These are phyloP conservation scores for Neopestalotiopsis clavispora DNA, from an alignment of 2,329 filamentous ascomycete species.

Conservation along the genomic window DNA sequence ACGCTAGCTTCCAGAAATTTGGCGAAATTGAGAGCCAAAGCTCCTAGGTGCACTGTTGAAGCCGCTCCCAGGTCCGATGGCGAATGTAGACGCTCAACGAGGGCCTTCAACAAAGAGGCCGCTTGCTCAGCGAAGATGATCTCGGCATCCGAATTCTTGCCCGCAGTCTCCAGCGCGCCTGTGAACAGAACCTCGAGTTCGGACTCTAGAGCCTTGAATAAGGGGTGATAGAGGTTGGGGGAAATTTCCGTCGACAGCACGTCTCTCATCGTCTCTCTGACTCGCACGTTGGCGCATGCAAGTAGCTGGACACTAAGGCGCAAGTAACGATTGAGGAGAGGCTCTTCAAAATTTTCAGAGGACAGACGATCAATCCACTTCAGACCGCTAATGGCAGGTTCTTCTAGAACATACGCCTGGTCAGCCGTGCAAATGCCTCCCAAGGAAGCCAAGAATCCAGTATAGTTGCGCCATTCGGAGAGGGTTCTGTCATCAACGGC, in stretches of 20 bases:
- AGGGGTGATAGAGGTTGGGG: constrained; percentile 62
- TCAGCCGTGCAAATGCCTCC: constrained; percentile 69
- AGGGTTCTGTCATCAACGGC: constrained; percentile 59
- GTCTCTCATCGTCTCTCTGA: constrained; percentile 70
- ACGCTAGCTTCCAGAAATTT: constrained; percentile 66
- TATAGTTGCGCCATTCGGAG: constrained; percentile 71
- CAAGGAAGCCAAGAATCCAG: constrained; percentile 70
- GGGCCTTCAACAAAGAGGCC: constrained; percentile 64
- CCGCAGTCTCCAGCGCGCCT: constrained; percentile 54
- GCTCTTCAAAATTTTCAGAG: constrained; percentile 64
- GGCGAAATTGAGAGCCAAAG: constrained; percentile 68
- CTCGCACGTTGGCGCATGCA: constrained; percentile 66
- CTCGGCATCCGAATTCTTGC: constrained; percentile 62
- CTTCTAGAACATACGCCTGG: constrained; percentile 61
- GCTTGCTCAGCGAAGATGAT: constrained; percentile 72
- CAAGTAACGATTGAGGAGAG: constrained; percentile 64
- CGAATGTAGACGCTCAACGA: constrained; percentile 68
- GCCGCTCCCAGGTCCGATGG: constrained; percentile 66
- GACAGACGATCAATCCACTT: constrained; percentile 69
- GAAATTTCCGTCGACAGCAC: constrained; percentile 70
- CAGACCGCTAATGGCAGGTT: constrained; percentile 59
- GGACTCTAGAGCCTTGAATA: constrained; percentile 69
- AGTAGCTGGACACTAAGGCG: constrained; percentile 68
- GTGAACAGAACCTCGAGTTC: constrained; percentile 69
- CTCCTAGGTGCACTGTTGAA: constrained; percentile 67